Percentiles rank a stretch among this genome's conserved stretches.
These are phyloP conservation scores for Apodospora peruviana DNA, from an alignment of 495 filamentous ascomycete species.

Conservation along the genomic window DNA sequence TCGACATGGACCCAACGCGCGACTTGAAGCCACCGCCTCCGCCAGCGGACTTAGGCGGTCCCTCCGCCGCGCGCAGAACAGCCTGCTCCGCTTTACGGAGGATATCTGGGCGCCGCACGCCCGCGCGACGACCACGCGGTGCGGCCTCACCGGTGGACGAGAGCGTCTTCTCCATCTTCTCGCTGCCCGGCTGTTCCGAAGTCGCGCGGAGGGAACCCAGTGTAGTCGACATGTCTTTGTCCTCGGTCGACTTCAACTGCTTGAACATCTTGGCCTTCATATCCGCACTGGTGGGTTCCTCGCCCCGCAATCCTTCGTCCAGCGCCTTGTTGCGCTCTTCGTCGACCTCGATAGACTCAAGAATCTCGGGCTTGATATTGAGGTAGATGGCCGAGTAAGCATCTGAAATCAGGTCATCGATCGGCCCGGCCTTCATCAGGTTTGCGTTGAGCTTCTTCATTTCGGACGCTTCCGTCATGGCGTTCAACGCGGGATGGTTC, in stretches of 20 bases:
- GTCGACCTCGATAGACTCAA: conserved; percentile 25
- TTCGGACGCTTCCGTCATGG: conserved; percentile 78
- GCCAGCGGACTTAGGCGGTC: conserved; percentile 29
- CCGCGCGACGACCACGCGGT: conserved; percentile 29
- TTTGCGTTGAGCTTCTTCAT: conserved; percentile 85
- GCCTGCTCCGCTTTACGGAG: conserved; percentile 46
- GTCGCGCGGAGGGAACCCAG: conserved; percentile 21
- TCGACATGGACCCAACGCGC: conserved; percentile 35
- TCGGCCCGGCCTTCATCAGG: conserved; percentile 73
- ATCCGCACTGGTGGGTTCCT: conserved; percentile 3
- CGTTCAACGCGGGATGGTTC: conserved; percentile 53
- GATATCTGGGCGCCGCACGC: conserved; percentile 40
- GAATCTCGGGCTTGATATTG: conserved; percentile 37
- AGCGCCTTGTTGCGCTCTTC: conserved; percentile 12
- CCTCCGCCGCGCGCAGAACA: conserved; percentile 36
- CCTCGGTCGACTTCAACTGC: conserved; percentile 37
- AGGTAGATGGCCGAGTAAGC: conserved; percentile 76
- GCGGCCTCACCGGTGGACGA: conserved; percentile 31
- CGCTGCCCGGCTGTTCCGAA: conserved; percentile 21
- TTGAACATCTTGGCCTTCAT: conserved; percentile 46
- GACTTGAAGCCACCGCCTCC: conserved; percentile 20
- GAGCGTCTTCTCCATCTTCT: conserved; percentile 31
- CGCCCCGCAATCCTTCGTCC: conserved; percentile 7
- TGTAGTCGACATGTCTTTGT: conserved; percentile 12
- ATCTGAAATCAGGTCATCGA: conserved; percentile 88